These are phyloP conservation scores for Trichoderma sp. DNA, from an alignment of 2,329 filamentous ascomycete genomes.

Conservation along the genomic window DNA sequence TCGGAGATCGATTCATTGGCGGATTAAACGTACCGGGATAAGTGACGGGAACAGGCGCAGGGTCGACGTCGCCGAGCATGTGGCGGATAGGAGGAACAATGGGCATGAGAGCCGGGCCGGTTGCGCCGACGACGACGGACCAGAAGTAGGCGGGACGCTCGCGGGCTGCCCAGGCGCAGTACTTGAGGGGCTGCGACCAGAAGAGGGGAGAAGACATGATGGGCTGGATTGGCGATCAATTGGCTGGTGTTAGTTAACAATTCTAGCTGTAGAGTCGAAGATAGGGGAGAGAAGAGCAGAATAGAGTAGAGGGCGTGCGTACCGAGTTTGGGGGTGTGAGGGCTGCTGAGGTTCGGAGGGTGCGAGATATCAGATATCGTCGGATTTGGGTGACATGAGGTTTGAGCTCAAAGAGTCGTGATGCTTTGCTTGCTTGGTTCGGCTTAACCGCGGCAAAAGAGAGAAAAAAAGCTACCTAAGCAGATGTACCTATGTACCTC, in stretches of 20 bases:
- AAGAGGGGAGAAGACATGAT: slow-evolving; percentile 73
- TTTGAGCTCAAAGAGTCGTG: not conserved
- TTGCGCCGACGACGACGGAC: slow-evolving; percentile 71
- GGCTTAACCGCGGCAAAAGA: not conserved
- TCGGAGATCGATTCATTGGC: not conserved
- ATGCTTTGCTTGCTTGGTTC: not conserved
- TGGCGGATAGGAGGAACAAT: slow-evolving; percentile 73
- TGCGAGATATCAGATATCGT: not conserved
- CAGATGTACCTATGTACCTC: not conserved
- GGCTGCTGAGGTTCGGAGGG: not conserved
- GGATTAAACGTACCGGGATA: slow-evolving; percentile 76
- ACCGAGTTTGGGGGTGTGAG: not conserved
- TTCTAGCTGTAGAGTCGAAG: not conserved
- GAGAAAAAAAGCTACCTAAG: not conserved
- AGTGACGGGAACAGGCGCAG: slow-evolving; percentile 76
- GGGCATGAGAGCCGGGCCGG: slow-evolving; percentile 71
- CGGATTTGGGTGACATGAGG: not conserved
- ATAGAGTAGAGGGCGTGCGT: not conserved
- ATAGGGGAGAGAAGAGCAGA: not conserved
- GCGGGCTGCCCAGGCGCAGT: slow-evolving; percentile 84
- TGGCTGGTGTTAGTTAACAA: not conserved
- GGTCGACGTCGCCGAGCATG: slow-evolving; percentile 71
- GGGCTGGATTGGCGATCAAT: not conserved
- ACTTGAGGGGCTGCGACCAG: slow-evolving; percentile 80
- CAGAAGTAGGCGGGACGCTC: slow-evolving; percentile 92